Conservation (phyloP, 1,139 yeast species). For the Nakaseomyces sp. region DNA sequence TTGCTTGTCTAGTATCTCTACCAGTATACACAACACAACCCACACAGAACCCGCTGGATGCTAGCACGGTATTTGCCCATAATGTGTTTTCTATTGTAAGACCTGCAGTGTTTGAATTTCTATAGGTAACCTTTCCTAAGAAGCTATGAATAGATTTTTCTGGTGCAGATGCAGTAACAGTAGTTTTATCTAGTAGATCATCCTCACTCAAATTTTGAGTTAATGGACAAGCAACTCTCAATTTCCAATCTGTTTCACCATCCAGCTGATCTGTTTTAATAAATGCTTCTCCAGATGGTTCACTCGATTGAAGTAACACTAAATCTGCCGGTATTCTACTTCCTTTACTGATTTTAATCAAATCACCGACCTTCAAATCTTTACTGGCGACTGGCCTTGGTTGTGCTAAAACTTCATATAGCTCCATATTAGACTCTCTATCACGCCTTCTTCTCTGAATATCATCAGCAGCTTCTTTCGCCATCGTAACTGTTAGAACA, state of each 20-base stretch:
- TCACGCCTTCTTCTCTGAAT: conserved; percentile 84
- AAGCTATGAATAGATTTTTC: conserved; percentile 76
- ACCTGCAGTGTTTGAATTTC: conserved; percentile 48
- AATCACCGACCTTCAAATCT: conserved; percentile 75
- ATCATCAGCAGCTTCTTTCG: conserved; percentile 93
- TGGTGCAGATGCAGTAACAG: conserved; percentile 66
- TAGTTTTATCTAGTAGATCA: conserved; percentile 40
- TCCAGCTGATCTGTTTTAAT: conserved; percentile 95
- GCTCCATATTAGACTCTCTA: conserved; percentile 76
- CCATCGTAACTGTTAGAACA: conserved; percentile 86
- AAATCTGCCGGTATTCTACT: conserved; percentile 89
- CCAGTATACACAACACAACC: conserved; percentile 92
- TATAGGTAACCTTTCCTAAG: conserved; percentile 57
- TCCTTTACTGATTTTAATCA: conserved; percentile 74
- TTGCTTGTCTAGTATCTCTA: conserved; percentile 81
- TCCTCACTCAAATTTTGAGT: conserved; percentile 53
- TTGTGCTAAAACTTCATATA: conserved; percentile 59
- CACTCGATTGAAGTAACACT: conserved; percentile 76
- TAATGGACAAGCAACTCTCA: conserved; percentile 63
- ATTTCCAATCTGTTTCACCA: conserved; percentile 99
- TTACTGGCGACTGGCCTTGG: conserved; percentile 48
- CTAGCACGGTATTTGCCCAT: conserved; percentile 97
- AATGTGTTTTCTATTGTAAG: conserved; percentile 81
- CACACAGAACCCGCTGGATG: conserved; percentile 74
- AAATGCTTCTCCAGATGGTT: conserved; percentile 77